Evolutionary conservation across 2,329 filamentous ascomycete species (phyloP).

Genomic region (Pestalotiopsis fici): DNA sequence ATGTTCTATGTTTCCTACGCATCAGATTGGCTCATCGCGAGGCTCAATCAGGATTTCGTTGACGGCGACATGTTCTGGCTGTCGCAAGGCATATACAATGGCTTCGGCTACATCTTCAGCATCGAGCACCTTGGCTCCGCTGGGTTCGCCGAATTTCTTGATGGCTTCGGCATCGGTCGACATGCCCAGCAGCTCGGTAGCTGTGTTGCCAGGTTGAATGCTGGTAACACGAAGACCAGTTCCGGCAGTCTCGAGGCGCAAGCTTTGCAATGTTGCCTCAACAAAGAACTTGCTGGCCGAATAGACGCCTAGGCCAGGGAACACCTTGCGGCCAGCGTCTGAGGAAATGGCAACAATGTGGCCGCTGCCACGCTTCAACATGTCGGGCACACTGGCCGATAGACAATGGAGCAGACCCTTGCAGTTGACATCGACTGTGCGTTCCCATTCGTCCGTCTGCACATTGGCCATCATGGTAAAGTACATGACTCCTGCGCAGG

Average conservation of each 20-base stretch:
- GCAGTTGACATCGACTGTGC: conserved; percentile 84
- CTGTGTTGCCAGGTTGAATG: conserved; percentile 77
- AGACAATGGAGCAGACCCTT: conserved; percentile 78
- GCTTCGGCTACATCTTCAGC: conserved; percentile 71
- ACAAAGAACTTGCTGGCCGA: conserved; percentile 85
- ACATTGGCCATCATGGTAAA: conserved; percentile 84
- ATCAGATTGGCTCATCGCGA: conserved; percentile 70
- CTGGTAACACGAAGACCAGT: conserved; percentile 72
- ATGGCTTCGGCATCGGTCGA: conserved; percentile 76
- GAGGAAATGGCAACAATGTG: conserved; percentile 83
- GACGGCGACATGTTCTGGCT: conserved; percentile 75
- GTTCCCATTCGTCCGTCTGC: conserved; percentile 75
- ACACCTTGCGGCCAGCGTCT: conserved; percentile 79
- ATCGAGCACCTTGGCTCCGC: conserved; percentile 74
- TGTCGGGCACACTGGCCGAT: conserved; percentile 67
- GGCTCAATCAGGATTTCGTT: conserved; percentile 83
- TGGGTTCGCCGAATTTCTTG: conserved; percentile 76
- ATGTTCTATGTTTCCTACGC: background rate
- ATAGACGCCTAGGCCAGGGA: conserved; percentile 80
- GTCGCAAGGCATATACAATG: conserved; percentile 73
- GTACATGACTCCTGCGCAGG: conserved; percentile 85
- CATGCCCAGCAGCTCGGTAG: conserved; percentile 73
- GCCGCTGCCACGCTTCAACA: conserved; percentile 68
- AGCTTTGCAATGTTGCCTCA: conserved; percentile 74
- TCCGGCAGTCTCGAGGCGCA: conserved; percentile 76